Conservation (phyloP, 2,329 filamentous ascomycete genomes). For the Ascocoryne sarcoides region DNA sequence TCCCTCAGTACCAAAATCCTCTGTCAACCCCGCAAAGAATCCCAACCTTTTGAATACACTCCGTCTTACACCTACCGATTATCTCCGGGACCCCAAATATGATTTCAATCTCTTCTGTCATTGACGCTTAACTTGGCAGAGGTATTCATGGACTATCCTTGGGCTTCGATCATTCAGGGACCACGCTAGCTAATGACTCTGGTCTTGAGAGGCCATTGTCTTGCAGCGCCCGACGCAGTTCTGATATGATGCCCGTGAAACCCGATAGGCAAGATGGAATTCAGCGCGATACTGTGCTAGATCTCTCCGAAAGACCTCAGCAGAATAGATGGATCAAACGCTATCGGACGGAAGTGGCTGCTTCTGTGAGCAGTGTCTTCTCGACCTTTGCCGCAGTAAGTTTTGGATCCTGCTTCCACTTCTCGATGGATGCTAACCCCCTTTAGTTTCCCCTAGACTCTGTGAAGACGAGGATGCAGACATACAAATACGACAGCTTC, state of each 20-base stretch:
- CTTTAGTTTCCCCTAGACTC: constrained; percentile 69
- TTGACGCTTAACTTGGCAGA: too few relatives aligned
- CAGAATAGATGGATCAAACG: constrained; percentile 55
- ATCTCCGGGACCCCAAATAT: too few relatives aligned
- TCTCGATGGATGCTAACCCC: constrained; percentile 7
- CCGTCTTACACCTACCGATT: too few relatives aligned
- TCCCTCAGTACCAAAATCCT: too few relatives aligned
- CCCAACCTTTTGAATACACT: too few relatives aligned
- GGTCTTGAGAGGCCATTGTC: background rate
- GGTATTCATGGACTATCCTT: background rate
- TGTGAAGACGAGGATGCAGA: constrained; percentile 85
- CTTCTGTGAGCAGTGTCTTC: constrained; percentile 66
- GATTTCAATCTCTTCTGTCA: too few relatives aligned
- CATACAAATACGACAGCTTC: constrained; percentile 70
- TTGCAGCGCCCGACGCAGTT: background rate
- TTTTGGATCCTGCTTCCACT: constrained; percentile 2
- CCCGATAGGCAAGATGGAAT: background rate
- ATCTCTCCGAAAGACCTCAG: background rate
- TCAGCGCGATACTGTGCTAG: background rate
- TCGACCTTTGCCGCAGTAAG: constrained; percentile 64
- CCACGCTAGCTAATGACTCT: background rate
- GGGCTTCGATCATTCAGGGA: background rate
- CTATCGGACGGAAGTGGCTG: constrained; percentile 74
- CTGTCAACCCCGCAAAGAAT: too few relatives aligned
- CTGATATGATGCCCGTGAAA: background rate